These are phyloP conservation scores for Nakaseomyces nivariensis DNA, from an alignment of 1,139 yeast genomes.

Conservation along the genomic window DNA sequence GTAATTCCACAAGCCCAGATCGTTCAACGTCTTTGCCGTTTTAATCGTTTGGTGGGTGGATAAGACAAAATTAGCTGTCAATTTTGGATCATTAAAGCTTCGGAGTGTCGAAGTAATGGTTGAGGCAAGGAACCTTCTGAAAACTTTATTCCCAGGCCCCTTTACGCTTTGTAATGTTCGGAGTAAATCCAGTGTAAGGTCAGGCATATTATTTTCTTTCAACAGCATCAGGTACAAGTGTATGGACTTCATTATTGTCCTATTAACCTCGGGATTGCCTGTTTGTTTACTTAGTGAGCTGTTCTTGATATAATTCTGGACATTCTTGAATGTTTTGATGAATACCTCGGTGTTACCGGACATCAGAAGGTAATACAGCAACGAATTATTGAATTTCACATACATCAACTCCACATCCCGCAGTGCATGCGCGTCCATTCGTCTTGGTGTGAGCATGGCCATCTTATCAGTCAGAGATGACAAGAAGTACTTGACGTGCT, in stretches of 20 bases:
- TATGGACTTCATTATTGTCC: not conserved
- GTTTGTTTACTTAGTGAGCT: not conserved
- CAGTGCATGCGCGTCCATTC: not conserved
- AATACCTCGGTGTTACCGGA: conserved; percentile 14
- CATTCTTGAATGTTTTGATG: conserved; percentile 10
- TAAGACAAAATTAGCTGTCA: conserved; percentile 16
- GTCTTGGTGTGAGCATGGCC: not conserved
- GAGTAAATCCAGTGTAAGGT: not conserved
- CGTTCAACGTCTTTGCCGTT: conserved; percentile 14
- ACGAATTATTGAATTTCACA: conserved; percentile 14
- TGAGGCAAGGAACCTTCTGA: conserved; percentile 9
- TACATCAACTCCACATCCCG: conserved; percentile 4
- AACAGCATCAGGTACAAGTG: not conserved
- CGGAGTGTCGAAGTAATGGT: conserved; percentile 13
- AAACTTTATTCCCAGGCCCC: conserved; percentile 12
- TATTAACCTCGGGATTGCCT: not conserved
- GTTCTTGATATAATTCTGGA: conserved; percentile 8
- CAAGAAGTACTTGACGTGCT: conserved; percentile 17
- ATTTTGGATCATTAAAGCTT: conserved; percentile 22
- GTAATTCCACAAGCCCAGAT: conserved; percentile 21
- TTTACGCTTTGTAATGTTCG: not conserved
- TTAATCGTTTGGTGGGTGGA: conserved; percentile 11
- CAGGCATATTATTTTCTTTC: not conserved
- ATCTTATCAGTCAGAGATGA: not conserved
- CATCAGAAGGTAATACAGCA: conserved; percentile 13